Evolutionary conservation across 192 early-diverging fungal species (phyloP).

Genomic region (Coemansia aciculifera): DNA sequence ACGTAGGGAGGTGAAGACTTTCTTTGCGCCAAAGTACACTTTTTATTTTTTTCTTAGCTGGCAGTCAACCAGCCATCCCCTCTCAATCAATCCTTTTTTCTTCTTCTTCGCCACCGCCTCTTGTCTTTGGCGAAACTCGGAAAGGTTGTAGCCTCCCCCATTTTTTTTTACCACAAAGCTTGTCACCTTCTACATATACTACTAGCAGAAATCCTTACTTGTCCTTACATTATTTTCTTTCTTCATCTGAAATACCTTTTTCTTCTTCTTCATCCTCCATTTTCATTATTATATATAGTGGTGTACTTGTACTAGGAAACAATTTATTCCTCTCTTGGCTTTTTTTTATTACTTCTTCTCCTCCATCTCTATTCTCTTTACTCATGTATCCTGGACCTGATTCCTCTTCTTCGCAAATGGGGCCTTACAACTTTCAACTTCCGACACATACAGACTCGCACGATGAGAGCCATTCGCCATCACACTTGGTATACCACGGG

Average conservation of each 20-base stretch:
- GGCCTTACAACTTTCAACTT: slow-evolving; percentile 5
- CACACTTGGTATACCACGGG: not conserved
- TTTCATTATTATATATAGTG: slow-evolving; percentile 8
- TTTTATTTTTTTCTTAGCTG: not conserved
- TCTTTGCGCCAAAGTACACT: slow-evolving; percentile 7
- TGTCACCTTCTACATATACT: not conserved
- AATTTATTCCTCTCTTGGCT: not conserved
- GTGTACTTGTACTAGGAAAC: slow-evolving; percentile 4
- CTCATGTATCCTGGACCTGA: slow-evolving; percentile 1
- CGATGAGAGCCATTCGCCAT: not conserved
- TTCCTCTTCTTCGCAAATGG: not conserved
- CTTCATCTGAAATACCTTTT: slow-evolving; percentile 1
- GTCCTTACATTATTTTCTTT: slow-evolving; percentile 14
- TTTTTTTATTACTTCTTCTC: not conserved
- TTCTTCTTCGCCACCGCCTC: slow-evolving; percentile 11
- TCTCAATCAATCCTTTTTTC: slow-evolving; percentile 1
- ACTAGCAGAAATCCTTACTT: not conserved
- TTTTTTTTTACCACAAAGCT: slow-evolving; percentile 12
- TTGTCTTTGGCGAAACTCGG: slow-evolving; percentile 9
- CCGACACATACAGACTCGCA: not conserved
- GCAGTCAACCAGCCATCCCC: slow-evolving; percentile 2
- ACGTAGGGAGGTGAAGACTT: slow-evolving; percentile 7
- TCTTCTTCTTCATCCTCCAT: not conserved
- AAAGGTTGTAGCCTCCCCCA: not conserved
- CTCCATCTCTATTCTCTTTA: not conserved